Evolutionary conservation across 148 eudicot genomes (phyloP).

Genomic region (Rheum nobile): DNA sequence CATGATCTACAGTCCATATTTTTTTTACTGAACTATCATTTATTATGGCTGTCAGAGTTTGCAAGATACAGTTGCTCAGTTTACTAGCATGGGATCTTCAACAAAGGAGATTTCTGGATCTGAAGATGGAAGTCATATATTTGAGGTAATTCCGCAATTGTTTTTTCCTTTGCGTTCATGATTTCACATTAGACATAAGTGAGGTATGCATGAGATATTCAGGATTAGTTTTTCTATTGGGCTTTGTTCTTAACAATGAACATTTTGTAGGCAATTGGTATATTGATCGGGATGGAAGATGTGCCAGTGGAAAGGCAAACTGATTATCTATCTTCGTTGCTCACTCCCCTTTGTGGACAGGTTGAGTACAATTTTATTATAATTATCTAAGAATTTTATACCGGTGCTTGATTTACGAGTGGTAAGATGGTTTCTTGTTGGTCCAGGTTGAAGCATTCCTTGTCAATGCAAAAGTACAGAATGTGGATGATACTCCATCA

Average conservation of each 20-base stretch:
- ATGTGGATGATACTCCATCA: slow-evolving; percentile 39
- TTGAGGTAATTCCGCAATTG: slow-evolving; percentile 88
- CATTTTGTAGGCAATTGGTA: slow-evolving; percentile 73
- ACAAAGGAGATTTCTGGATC: slow-evolving; percentile 47
- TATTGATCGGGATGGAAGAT: slow-evolving; percentile 93
- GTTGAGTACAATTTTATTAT: slow-evolving; percentile 18
- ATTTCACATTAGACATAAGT: neutral
- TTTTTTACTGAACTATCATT: neutral
- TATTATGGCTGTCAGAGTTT: slow-evolving; percentile 45
- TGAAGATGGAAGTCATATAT: slow-evolving; percentile 94
- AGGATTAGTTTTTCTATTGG: neutral
- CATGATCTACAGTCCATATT: neutral
- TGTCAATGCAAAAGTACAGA: slow-evolving; percentile 40
- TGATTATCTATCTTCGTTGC: slow-evolving; percentile 68
- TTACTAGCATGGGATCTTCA: slow-evolving; percentile 49
- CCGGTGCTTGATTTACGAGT: neutral
- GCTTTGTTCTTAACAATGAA: neutral
- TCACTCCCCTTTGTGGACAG: slow-evolving; percentile 94
- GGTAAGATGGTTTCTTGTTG: slow-evolving; percentile 6
- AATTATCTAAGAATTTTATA: neutral
- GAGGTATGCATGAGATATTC: neutral
- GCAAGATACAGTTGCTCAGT: slow-evolving; percentile 73
- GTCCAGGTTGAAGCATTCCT: slow-evolving; percentile 65
- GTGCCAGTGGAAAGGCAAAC: slow-evolving; percentile 75
- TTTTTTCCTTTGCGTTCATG: neutral